These are phyloP conservation scores for Brettanomyces sp. DNA, from an alignment of 805 yeast genomes.

Conservation along the genomic window DNA sequence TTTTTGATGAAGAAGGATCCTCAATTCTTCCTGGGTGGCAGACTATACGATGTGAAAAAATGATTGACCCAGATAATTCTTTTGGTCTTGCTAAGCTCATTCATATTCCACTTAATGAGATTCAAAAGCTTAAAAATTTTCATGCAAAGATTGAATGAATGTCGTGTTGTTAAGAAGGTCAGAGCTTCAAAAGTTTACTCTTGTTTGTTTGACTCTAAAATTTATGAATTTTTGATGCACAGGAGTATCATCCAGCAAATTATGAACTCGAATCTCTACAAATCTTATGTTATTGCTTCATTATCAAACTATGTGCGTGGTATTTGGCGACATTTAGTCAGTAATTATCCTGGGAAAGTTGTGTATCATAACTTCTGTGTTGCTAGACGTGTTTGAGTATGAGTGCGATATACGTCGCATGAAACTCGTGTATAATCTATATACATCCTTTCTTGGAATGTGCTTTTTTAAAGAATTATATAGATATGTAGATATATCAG, in stretches of 20 bases:
- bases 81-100: slow-evolving; percentile 31
- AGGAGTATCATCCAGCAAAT: not conserved
- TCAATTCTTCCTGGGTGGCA: slow-evolving; percentile 35
- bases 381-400: slow-evolving; percentile 4
- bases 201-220: not conserved
- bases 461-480: too few species aligned
- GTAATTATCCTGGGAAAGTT: slow-evolving; percentile 4
- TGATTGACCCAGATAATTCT: slow-evolving; percentile 47
- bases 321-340: too few species aligned
- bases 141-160: not conserved
- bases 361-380: slow-evolving; percentile 7
- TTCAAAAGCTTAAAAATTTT: not conserved
- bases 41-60: slow-evolving; percentile 34
- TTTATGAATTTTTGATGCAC: not conserved
- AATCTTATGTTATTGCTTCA: not conserved
- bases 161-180: not conserved
- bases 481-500: too few species aligned
- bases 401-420: too few species aligned
- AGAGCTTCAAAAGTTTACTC: not conserved
- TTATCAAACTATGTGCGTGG: too few species aligned
- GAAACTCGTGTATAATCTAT: too few species aligned
- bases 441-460: too few species aligned
- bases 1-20: slow-evolving; percentile 13
- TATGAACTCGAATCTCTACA: not conserved
- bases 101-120: slow-evolving; percentile 4